phyloP scores from a whole-genome alignment of 2,329 filamentous ascomycete species.

The Botryosphaeria dothidea region DNA sequence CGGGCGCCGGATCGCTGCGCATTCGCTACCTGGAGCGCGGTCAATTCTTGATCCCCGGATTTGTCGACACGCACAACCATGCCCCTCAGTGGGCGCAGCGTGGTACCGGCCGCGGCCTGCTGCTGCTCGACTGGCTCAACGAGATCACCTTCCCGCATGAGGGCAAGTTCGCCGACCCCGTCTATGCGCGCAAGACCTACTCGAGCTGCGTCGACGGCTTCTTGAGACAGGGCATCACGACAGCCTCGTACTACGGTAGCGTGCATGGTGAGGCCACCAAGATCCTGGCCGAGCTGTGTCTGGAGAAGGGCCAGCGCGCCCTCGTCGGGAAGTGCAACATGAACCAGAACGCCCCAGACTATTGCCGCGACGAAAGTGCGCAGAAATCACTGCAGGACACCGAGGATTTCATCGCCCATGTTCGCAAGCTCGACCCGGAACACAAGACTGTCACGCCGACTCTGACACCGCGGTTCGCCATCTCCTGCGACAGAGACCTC shows the following conservation, averaged over 20 bases:
- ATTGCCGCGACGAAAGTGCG: slow-evolving; percentile 30
- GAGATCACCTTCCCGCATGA: slow-evolving; percentile 67
- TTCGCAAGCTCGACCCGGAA: slow-evolving; percentile 22
- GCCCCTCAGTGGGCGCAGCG: slow-evolving; percentile 58
- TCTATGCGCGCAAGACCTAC: slow-evolving; percentile 43
- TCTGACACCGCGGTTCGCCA: slow-evolving; percentile 55
- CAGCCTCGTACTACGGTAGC: slow-evolving; percentile 62
- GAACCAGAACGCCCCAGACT: slow-evolving; percentile 49
- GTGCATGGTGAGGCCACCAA: slow-evolving; percentile 58
- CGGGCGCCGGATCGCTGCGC: slow-evolving; percentile 14
- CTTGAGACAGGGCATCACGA: slow-evolving; percentile 63
- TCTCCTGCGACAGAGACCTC: slow-evolving; percentile 58
- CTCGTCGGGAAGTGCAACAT: slow-evolving; percentile 66
- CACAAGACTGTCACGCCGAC: slow-evolving; percentile 31
- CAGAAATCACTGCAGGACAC: slow-evolving; percentile 21
- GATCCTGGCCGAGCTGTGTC: slow-evolving; percentile 57
- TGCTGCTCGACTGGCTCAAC: slow-evolving; percentile 58
- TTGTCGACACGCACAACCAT: slow-evolving; percentile 69
- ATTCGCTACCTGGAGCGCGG: slow-evolving; percentile 39
- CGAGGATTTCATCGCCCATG: slow-evolving; percentile 30
- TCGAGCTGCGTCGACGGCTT: slow-evolving; percentile 56
- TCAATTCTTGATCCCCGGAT: slow-evolving; percentile 60
- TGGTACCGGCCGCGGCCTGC: slow-evolving; percentile 42
- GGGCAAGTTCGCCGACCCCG: slow-evolving; percentile 57
- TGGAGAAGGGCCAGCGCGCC: slow-evolving; percentile 57